A percentile compares a stretch with the other conserved stretches of the same genome.
These are phyloP conservation scores for Singerocomus rubriflavus DNA, from an alignment of 1,284 basidiomycete species.

Conservation along the genomic window DNA sequence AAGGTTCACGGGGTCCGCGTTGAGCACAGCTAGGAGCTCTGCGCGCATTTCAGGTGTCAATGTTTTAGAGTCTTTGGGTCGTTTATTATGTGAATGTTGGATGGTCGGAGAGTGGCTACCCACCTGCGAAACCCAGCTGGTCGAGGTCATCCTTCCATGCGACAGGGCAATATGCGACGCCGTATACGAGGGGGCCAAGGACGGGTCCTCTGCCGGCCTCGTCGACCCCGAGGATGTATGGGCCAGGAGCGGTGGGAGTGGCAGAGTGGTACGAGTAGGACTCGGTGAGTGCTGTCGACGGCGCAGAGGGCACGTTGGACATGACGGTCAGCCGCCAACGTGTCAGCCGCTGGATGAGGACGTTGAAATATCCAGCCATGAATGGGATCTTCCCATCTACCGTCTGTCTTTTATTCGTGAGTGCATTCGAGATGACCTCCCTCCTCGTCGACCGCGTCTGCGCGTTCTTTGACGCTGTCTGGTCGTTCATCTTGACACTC, in stretches of 20 bases:
- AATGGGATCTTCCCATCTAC: too few relatives aligned
- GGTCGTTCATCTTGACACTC: constrained; percentile 30
- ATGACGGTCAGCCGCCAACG: constrained; percentile 17
- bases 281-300: constrained; percentile 56
- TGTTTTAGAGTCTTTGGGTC: constrained; percentile 80
- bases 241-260: constrained; percentile 57
- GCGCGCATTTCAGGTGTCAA: constrained; percentile 75
- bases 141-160: constrained; percentile 76
- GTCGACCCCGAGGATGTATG: constrained; percentile 93
- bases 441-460: constrained; percentile 7
- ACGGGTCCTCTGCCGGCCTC: constrained; percentile 96
- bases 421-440: constrained; percentile 11
- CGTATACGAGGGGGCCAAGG: constrained; percentile 93
- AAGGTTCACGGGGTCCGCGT: constrained; percentile 63
- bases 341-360: constrained; percentile 19
- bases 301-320: constrained; percentile 47
- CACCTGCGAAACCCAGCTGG: constrained; percentile 86
- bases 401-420: neutral
- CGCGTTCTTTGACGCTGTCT: constrained; percentile 21
- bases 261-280: constrained; percentile 86
- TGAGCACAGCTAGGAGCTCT: constrained; percentile 56
- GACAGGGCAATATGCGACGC: constrained; percentile 87
- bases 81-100: neutral
- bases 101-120: neutral
- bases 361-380: constrained; percentile 18